phyloP scores from a whole-genome alignment of 768 basidiomycete genomes.

The Daedaleopsis sinensis region DNA sequence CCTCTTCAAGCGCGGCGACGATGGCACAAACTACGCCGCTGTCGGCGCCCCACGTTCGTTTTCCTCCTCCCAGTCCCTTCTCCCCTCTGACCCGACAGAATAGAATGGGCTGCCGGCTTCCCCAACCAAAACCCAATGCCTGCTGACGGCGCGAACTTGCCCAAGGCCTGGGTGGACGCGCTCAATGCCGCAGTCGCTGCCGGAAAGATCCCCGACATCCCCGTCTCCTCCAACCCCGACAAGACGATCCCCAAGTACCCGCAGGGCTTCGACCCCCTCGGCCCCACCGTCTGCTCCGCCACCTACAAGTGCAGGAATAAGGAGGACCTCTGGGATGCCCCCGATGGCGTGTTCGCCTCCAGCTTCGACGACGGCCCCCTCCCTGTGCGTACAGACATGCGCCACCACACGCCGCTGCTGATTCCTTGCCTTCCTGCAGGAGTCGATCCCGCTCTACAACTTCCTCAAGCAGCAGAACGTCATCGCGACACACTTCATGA shows the following conservation, averaged over 20 bases:
- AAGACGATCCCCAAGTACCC: constrained; percentile 41
- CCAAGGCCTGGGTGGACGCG: constrained; percentile 72
- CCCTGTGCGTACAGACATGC: constrained; percentile 34
- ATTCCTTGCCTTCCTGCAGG: constrained; percentile 29
- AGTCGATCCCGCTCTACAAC: constrained; percentile 50
- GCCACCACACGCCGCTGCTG: constrained; percentile 35
- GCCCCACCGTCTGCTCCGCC: constrained; percentile 71
- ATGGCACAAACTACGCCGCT: constrained; percentile 52
- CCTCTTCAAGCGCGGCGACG: constrained; percentile 63
- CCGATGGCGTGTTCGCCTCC: constrained; percentile 63
- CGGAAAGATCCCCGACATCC: constrained; percentile 75
- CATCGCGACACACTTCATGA: constrained; percentile 87
- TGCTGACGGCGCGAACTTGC: constrained; percentile 46
- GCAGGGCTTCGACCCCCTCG: constrained; percentile 40
- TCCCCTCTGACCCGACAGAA: constrained; percentile 1
- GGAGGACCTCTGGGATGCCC: constrained; percentile 72
- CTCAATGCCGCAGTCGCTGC: constrained; percentile 65
- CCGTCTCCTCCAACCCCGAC: constrained; percentile 44
- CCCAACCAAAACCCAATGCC: constrained; percentile 48
- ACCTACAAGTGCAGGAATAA: constrained; percentile 66
- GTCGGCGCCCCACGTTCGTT: constrained; percentile 63
- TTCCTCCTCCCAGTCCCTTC: background rate
- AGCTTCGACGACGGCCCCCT: constrained; percentile 85
- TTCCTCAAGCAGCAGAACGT: constrained; percentile 70
- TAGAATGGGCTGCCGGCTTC: constrained; percentile 68